Evolutionary conservation across 345 rosid species (phyloP).

Genomic region (Dipteronia dyeriana): DNA sequence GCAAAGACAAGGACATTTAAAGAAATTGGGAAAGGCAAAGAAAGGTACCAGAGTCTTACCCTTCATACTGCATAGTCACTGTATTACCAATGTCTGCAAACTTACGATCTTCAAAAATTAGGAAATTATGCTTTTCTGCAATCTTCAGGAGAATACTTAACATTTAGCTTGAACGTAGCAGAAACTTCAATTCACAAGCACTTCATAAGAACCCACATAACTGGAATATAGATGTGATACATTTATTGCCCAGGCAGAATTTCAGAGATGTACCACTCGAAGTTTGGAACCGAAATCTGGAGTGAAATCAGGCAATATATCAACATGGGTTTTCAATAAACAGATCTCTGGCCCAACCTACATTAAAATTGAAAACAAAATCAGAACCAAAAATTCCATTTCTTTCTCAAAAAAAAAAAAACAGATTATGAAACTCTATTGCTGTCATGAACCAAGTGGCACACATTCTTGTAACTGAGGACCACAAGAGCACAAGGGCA

Average conservation of each 20-base stretch:
- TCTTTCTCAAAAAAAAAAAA: neutral
- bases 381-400: neutral
- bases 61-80: slow-evolving; percentile 97
- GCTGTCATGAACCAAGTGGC: neutral
- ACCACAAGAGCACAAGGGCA: neutral
- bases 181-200: neutral
- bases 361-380: slow-evolving; percentile 17
- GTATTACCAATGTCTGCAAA: slow-evolving; percentile 99
- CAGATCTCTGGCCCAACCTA: slow-evolving; percentile 98
- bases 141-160: slow-evolving; percentile 42
- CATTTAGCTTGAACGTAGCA: slow-evolving; percentile 4
- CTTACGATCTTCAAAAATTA: slow-evolving; percentile 96
- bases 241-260: neutral
- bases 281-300: slow-evolving; percentile 88
- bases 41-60: slow-evolving; percentile 40
- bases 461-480: neutral
- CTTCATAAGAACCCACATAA: neutral
- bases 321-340: slow-evolving; percentile 92
- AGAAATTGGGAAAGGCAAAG: neutral
- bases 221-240: no score
- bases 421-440: neutral
- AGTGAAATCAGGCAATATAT: slow-evolving; percentile 92
- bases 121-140: slow-evolving; percentile 83
- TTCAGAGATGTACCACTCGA: slow-evolving; percentile 54
- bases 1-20: slow-evolving; percentile 1